Evolutionary conservation across 2,329 filamentous ascomycete species (phyloP).

Genomic region (Calonectria leucothoes): DNA sequence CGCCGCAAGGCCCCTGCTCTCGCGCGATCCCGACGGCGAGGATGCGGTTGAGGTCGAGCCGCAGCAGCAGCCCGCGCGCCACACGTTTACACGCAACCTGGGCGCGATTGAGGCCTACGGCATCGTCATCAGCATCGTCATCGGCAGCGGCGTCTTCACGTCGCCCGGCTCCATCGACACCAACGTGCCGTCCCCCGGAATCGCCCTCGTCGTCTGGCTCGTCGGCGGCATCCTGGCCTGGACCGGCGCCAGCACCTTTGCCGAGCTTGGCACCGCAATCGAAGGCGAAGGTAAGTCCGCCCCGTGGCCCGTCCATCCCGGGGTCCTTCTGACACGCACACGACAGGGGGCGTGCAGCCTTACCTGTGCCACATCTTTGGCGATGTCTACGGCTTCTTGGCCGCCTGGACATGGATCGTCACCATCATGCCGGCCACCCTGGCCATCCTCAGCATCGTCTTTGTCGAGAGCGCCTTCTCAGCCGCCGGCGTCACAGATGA

Average conservation of each 20-base stretch:
- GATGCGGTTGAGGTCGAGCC: not conserved
- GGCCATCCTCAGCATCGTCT: conserved; percentile 73
- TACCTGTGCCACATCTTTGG: conserved; percentile 72
- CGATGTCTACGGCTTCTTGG: conserved; percentile 70
- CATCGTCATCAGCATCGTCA: conserved; percentile 72
- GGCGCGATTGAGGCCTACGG: conserved; percentile 64
- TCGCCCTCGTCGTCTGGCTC: conserved; percentile 69
- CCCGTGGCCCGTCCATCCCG: not conserved
- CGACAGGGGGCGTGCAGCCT: conserved; percentile 68
- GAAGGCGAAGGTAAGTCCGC: conserved; percentile 63
- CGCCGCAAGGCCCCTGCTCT: conserved; percentile 30
- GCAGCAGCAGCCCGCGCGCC: conserved; percentile 14
- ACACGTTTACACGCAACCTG: conserved; percentile 56
- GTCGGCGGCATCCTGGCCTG: conserved; percentile 71
- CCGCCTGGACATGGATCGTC: conserved; percentile 74
- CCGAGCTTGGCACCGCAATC: conserved; percentile 72
- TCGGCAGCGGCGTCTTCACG: conserved; percentile 74
- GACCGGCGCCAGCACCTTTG: conserved; percentile 72
- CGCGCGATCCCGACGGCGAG: conserved; percentile 12
- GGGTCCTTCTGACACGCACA: not conserved
- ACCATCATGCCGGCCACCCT: conserved; percentile 73
- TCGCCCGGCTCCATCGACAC: conserved; percentile 72
- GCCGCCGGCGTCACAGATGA: conserved; percentile 59
- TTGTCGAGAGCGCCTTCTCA: conserved; percentile 70
- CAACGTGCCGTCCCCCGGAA: conserved; percentile 71